A percentile compares a stretch with the other conserved stretches of the same genome.
Conservation (phyloP, 768 basidiomycete species). For the Dictyophora rubrovolvata region DNA sequence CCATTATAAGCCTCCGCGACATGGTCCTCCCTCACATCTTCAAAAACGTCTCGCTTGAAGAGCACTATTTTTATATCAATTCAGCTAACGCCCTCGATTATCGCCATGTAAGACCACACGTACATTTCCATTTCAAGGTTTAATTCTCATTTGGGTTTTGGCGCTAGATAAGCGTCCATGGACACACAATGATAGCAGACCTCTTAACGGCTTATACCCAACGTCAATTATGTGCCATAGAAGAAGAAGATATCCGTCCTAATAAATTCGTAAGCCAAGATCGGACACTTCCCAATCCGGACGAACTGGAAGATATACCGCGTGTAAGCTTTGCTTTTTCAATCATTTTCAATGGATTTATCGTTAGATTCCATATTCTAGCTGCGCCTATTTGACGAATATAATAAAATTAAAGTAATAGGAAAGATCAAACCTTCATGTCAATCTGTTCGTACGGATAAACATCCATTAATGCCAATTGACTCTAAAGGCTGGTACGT, state of each 20-base stretch:
- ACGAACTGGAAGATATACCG: slow-evolving; percentile 3
- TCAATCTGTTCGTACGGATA: slow-evolving; percentile 3
- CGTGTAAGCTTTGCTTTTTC: slow-evolving; percentile 1
- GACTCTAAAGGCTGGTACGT: slow-evolving; percentile 9
- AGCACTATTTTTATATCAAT: slow-evolving; percentile 3
- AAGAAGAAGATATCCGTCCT: not conserved
- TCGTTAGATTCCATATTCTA: not conserved
- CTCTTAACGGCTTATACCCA: slow-evolving; percentile 7
- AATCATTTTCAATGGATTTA: not conserved
- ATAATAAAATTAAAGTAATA: slow-evolving; percentile 1
- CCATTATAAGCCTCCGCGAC: slow-evolving; percentile 10
- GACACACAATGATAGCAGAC: slow-evolving; percentile 9
- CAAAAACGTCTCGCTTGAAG: not conserved
- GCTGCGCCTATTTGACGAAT: slow-evolving; percentile 8
- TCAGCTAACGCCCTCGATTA: not conserved
- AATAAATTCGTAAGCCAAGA: not conserved
- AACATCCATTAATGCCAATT: slow-evolving; percentile 9
- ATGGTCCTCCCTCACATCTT: slow-evolving; percentile 9
- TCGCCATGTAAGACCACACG: slow-evolving; percentile 2
- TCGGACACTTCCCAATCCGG: not conserved
- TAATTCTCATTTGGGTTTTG: not conserved
- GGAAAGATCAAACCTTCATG: slow-evolving; percentile 4
- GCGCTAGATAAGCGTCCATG: not conserved
- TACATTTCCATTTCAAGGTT: not conserved
- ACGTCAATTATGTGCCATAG: slow-evolving; percentile 9